phyloP scores from a whole-genome alignment of 148 eudicot genomes.

The Talinum fruticosum region DNA sequence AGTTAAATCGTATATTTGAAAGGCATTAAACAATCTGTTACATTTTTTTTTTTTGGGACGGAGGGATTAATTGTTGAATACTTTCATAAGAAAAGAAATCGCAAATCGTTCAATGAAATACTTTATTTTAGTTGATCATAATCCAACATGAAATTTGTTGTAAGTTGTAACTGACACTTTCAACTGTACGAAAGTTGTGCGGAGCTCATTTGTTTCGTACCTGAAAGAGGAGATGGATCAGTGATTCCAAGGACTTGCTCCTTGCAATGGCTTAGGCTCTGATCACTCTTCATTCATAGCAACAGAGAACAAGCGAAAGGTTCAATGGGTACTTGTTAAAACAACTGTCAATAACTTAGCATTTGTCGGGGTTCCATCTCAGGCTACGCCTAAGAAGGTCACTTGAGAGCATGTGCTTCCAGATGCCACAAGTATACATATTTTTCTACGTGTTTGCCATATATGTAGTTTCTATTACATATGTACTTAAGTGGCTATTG shows the following conservation, averaged over 20 bases:
- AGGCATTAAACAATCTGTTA: not conserved
- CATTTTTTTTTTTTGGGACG: not conserved
- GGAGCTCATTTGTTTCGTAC: constrained; percentile 22
- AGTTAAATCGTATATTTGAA: not conserved
- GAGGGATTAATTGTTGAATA: not conserved
- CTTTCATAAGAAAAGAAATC: not conserved
- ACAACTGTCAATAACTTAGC: not conserved
- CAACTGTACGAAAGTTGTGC: not conserved
- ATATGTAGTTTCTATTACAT: too few relatives aligned
- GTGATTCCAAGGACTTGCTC: constrained; percentile 21
- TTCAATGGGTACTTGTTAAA: not conserved
- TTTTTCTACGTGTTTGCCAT: too few relatives aligned
- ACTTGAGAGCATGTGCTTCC: too few relatives aligned
- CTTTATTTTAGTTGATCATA: not conserved
- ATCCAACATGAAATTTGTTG: too few relatives aligned
- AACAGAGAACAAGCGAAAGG: constrained; percentile 5
- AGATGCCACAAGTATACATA: too few relatives aligned
- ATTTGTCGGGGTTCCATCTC: too few relatives aligned
- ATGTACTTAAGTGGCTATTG: too few relatives aligned
- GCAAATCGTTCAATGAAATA: not conserved
- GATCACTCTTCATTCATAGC: constrained; percentile 25
- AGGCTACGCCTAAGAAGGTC: too few relatives aligned
- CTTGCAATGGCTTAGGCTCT: constrained; percentile 22
- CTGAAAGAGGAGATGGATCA: constrained; percentile 11
- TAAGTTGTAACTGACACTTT: not conserved